phyloP scores from a whole-genome alignment of 2,329 filamentous ascomycete genomes.

The Phyllosticta paracitricarpa region DNA sequence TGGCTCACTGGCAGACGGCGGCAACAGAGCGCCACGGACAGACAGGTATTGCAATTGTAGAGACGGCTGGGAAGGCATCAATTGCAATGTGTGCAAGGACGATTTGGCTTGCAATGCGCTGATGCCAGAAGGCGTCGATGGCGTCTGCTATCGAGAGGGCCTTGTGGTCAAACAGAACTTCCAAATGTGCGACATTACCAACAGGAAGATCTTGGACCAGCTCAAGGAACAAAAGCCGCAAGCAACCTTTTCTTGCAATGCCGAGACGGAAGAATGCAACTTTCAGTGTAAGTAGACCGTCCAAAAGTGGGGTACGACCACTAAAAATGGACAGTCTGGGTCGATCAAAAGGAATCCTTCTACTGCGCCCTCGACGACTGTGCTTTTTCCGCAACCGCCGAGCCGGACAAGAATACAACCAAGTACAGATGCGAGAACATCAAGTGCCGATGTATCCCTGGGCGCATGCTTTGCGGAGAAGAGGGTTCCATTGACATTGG shows the following conservation, averaged over 20 bases:
- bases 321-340: constrained; percentile 60
- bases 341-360: constrained; percentile 87
- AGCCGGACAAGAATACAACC: constrained; percentile 66
- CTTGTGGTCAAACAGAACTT: constrained; percentile 89
- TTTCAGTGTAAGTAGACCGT: constrained; percentile 66
- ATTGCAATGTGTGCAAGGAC: constrained; percentile 86
- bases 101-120: constrained; percentile 77
- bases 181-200: constrained; percentile 96
- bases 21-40: constrained; percentile 64
- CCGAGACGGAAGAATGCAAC: constrained; percentile 66
- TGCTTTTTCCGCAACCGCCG: constrained; percentile 58
- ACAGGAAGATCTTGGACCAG: constrained; percentile 81
- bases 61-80: constrained; percentile 91
- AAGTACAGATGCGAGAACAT: constrained; percentile 78
- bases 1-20: constrained; percentile 73
- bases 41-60: constrained; percentile 67
- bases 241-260: constrained; percentile 87
- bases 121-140: constrained; percentile 72
- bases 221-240: constrained; percentile 79
- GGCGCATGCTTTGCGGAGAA: constrained; percentile 88
- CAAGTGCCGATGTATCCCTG: constrained; percentile 77
- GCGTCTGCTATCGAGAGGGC: constrained; percentile 85
- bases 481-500: constrained; percentile 83
- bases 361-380: constrained; percentile 86
- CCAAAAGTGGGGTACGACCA: neutral